Percentiles rank a stretch among this genome's conserved stretches.
These are phyloP conservation scores for Microthlaspi erraticum DNA, from an alignment of 345 rosid genomes.

Conservation along the genomic window DNA sequence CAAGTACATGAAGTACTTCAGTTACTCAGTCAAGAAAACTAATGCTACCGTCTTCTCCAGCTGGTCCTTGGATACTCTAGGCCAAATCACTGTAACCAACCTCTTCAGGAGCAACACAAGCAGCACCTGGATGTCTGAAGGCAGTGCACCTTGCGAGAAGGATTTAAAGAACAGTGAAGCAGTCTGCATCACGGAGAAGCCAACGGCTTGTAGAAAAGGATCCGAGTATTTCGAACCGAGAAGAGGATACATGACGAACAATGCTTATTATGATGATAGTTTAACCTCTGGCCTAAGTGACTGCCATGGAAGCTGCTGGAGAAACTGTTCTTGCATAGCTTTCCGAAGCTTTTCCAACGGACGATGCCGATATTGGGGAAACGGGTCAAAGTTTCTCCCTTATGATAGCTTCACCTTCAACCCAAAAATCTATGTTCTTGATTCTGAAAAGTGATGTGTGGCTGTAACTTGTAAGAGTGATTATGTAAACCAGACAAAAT, in stretches of 20 bases:
- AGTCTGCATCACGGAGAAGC: slow-evolving; percentile 56
- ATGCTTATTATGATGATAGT: slow-evolving; percentile 31
- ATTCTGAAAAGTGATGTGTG: slow-evolving; percentile 34
- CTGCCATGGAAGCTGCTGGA: slow-evolving; percentile 67
- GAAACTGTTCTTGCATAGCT: slow-evolving; percentile 61
- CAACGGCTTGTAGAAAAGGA: slow-evolving; percentile 53
- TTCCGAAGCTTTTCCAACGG: slow-evolving; percentile 41
- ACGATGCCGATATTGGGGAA: slow-evolving; percentile 56
- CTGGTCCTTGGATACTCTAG: slow-evolving; percentile 58
- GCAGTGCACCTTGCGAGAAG: slow-evolving; percentile 43
- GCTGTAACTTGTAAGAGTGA: slow-evolving; percentile 17
- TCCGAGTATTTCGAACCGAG: slow-evolving; percentile 49
- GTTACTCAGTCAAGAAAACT: slow-evolving; percentile 48
- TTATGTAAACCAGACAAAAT: slow-evolving; percentile 32
- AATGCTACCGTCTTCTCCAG: slow-evolving; percentile 46
- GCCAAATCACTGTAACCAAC: slow-evolving; percentile 50
- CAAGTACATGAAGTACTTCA: slow-evolving; percentile 54
- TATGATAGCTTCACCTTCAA: slow-evolving; percentile 36
- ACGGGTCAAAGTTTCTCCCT: slow-evolving; percentile 45
- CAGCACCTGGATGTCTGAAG: slow-evolving; percentile 41
- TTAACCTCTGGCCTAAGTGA: slow-evolving; percentile 52
- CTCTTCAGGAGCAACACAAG: slow-evolving; percentile 19
- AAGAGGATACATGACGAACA: slow-evolving; percentile 50
- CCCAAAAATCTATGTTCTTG: slow-evolving; percentile 47
- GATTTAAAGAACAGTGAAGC: slow-evolving; percentile 50